Percentiles rank a stretch among this genome's conserved stretches.
phyloP scores from a whole-genome alignment of 129 eudicot species.

The Glebionis coronaria region DNA sequence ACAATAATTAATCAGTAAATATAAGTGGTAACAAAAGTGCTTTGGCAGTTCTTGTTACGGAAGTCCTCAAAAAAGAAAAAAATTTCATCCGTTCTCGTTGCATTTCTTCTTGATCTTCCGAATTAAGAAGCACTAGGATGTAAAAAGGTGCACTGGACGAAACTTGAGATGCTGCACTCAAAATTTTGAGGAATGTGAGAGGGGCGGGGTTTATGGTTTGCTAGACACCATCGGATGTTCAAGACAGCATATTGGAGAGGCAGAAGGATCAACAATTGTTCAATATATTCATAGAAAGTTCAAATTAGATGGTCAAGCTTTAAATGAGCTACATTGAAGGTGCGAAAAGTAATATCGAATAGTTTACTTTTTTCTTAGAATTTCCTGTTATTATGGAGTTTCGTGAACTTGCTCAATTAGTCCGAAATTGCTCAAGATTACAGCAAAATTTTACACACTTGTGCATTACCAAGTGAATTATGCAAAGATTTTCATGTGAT shows the following conservation, averaged over 20 bases:
- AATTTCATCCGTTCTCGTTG: not conserved
- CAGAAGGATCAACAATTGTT: conserved; percentile 21
- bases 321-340: conserved; percentile 16
- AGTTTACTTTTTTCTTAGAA: not conserved
- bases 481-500: not conserved
- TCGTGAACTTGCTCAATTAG: not conserved
- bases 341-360: conserved; percentile 18
- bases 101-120: not conserved
- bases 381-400: no score
- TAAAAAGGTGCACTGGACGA: not conserved
- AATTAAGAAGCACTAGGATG: not conserved
- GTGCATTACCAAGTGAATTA: not conserved
- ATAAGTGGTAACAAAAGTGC: conserved; percentile 5
- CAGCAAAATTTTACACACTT: not conserved
- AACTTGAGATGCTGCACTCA: not conserved
- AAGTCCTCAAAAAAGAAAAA: not conserved
- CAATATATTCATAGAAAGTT: conserved; percentile 1
- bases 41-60: conserved; percentile 1
- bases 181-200: conserved; percentile 12
- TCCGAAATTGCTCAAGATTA: not conserved
- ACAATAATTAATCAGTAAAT: conserved; percentile 18
- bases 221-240: conserved; percentile 25
- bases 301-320: conserved; percentile 27
- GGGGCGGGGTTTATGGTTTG: conserved; percentile 4
- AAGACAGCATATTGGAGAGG: conserved; percentile 21